Conservation (phyloP, 371 early-diverging fungal species). For the Mortierella sp. region DNA sequence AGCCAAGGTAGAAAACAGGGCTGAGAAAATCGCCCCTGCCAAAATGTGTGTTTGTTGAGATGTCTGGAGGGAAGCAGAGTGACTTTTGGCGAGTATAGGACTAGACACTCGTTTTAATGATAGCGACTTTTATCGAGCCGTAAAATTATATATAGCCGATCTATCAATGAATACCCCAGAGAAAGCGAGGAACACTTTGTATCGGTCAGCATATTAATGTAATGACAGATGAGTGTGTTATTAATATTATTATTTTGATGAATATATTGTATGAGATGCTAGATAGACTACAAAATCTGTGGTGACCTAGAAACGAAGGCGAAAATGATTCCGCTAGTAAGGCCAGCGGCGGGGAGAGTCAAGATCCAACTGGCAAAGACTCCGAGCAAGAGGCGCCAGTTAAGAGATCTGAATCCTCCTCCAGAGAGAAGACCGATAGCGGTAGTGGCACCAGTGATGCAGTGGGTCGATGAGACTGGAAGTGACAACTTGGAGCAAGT, state of each 20-base stretch:
- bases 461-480: slow-evolving; percentile 93
- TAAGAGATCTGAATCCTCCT: slow-evolving; percentile 72
- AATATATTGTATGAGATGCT: neutral
- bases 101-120: too few relatives aligned
- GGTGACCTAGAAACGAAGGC: slow-evolving; percentile 75
- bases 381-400: slow-evolving; percentile 85
- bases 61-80: too few relatives aligned
- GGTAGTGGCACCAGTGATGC: slow-evolving; percentile 87
- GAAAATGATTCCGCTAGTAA: slow-evolving; percentile 77
- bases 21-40: neutral
- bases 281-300: slow-evolving; percentile 6
- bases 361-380: slow-evolving; percentile 84
- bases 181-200: too few relatives aligned
- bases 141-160: too few relatives aligned
- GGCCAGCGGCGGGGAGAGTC: slow-evolving; percentile 86
- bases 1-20: neutral
- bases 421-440: slow-evolving; percentile 91
- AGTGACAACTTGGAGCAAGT: slow-evolving; percentile 86
- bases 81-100: too few relatives aligned
- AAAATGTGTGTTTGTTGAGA: too few relatives aligned
- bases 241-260: slow-evolving; percentile 1
- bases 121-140: too few relatives aligned
- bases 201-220: too few relatives aligned
- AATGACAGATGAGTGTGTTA: too few relatives aligned
- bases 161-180: too few relatives aligned